Percentiles rank a stretch among this genome's conserved stretches.
phyloP scores from a whole-genome alignment of 2,329 filamentous ascomycete genomes.

The Aspergillus arachidicola region DNA sequence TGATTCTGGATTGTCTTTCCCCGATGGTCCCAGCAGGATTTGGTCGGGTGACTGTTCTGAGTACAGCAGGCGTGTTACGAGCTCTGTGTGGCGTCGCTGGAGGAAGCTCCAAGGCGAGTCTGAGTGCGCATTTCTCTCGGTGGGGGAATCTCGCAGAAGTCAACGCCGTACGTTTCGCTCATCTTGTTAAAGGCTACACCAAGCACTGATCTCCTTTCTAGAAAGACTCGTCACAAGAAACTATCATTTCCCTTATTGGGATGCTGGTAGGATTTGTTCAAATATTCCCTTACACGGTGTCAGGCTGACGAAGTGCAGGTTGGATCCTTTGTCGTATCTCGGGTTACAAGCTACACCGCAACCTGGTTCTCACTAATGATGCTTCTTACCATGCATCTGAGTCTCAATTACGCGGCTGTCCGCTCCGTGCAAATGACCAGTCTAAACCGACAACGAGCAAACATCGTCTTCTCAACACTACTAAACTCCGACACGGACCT shows the following conservation, averaged over 20 bases:
- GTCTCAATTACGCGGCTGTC: conserved; percentile 85
- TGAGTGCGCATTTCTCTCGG: conserved; percentile 88
- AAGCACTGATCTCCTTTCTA: conserved; percentile 27
- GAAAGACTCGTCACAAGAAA: conserved; percentile 94
- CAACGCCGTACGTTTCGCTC: conserved; percentile 67
- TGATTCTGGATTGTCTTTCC: conserved; percentile 82
- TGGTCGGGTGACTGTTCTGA: conserved; percentile 58
- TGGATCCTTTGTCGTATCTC: conserved; percentile 78
- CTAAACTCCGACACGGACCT: conserved; percentile 38
- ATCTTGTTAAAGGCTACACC: neutral
- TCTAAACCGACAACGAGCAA: conserved; percentile 83
- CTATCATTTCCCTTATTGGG: conserved; percentile 83
- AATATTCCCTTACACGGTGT: neutral
- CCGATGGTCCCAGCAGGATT: conserved; percentile 67
- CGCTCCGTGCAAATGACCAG: conserved; percentile 79
- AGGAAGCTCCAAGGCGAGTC: conserved; percentile 83
- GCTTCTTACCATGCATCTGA: conserved; percentile 75
- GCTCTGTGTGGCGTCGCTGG: conserved; percentile 86
- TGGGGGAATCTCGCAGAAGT: conserved; percentile 88
- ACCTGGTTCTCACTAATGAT: conserved; percentile 75
- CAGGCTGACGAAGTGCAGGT: conserved; percentile 44
- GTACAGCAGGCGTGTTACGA: conserved; percentile 62
- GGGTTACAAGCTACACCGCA: conserved; percentile 68
- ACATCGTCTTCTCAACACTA: conserved; percentile 69
- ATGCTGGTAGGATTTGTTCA: conserved; percentile 63